These are phyloP conservation scores for Vigna hirtella DNA, from an alignment of 306 rosid genomes.

Conservation along the genomic window DNA sequence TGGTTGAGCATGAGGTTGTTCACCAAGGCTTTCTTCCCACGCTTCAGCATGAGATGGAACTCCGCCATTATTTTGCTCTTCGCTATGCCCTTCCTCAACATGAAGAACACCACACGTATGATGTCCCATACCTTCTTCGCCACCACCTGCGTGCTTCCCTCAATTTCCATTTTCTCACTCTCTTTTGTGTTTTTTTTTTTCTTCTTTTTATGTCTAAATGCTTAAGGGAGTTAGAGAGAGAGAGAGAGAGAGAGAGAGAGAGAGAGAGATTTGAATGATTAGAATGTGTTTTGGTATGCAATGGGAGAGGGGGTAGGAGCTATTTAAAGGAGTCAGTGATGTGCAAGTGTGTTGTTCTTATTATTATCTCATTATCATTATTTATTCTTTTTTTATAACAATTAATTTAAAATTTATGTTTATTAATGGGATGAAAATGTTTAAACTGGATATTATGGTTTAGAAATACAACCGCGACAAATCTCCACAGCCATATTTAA, in stretches of 20 bases:
- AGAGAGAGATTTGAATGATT: neutral
- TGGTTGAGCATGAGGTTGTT: slow-evolving; percentile 59
- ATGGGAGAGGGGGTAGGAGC: neutral
- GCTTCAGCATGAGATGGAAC: slow-evolving; percentile 63
- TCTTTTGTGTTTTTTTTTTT: neutral
- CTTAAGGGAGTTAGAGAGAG: neutral
- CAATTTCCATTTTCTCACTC: slow-evolving; percentile 68
- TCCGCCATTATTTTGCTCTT: slow-evolving; percentile 69
- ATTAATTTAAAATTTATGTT: too few species aligned
- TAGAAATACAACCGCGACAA: too few species aligned
- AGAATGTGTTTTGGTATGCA: slow-evolving; percentile 8
- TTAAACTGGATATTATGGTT: too few species aligned
- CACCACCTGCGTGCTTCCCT: slow-evolving; percentile 51
- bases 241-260: neutral
- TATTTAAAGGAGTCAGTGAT: slow-evolving; percentile 34
- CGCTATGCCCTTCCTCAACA: slow-evolving; percentile 74
- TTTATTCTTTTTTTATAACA: too few species aligned
- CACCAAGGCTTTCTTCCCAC: slow-evolving; percentile 70
- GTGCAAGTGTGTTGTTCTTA: neutral
- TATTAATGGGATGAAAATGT: too few species aligned
- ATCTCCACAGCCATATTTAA: too few species aligned
- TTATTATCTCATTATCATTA: neutral
- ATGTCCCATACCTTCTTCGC: slow-evolving; percentile 80
- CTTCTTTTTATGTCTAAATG: neutral
- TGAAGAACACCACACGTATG: slow-evolving; percentile 62